Base-by-base conservation (phyloP, 345 rosid genomes). In the Cardamine chenopodiifolia region DNA sequence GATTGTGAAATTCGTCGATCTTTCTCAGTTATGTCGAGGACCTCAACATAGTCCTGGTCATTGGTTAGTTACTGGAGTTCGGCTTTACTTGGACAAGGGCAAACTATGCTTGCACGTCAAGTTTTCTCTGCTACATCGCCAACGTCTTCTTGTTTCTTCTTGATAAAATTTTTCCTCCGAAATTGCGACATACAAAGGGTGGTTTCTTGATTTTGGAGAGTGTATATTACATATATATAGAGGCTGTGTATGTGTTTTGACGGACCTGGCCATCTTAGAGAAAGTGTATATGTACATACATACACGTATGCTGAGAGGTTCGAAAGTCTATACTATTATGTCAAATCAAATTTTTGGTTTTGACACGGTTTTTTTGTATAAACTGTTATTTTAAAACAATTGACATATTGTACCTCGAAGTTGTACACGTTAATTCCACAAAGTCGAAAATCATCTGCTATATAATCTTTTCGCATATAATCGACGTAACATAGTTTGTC, bases 21-120 rank as follows among this genome's bases (percentile, higher is more conserved):
- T 81, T 14, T 83, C 96, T 13, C 93, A 95, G 65, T 31, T 83
- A 60, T 89, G 87, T 64, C 84, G 79, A 79, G 97, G 97, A 31
- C 97, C 99, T 9, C 87, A 83, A 72, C 87, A 95, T 62, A 85
- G 85, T 53, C 99, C 99, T 3, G 99, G 99, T 25, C 89, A 95
- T 73, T 95, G 99, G 99, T 68, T 92, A 49, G 91, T 89, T 14
- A 92, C 93, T 3, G 97, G 94, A 35, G 93, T 90, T 49, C 81
- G 81, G 83, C 80, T 95, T 56, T 82, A 89, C 8, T 42, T 88
- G 78, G 93, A 90, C 26, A 87, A 78, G 63, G 97, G 97, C 14
- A 95, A 92, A 81, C 87, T 92, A 19, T 81, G 89, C 69, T 54
- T 92, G 39, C 91, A 84, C 18, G 97, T 88, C 34, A 92, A 92